Evolutionary conservation across 2,329 filamentous ascomycete species (phyloP), one percentile per base, ranked within the genome.

Genomic region (Stachybotrys echinatus): DNA sequence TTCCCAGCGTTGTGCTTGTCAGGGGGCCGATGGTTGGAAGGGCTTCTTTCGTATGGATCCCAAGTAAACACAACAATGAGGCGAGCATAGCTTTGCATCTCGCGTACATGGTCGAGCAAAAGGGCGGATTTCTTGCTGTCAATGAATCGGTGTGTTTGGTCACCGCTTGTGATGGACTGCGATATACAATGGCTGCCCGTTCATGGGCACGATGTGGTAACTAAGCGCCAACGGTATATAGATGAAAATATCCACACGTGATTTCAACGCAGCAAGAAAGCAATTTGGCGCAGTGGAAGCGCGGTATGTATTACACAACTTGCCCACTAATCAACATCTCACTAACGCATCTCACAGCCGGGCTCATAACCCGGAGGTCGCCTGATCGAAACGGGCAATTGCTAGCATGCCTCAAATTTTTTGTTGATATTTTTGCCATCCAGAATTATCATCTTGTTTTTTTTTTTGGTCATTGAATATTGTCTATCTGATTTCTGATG

Each of bases 281-380:
- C 56, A 58, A 61, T 61, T 61, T 61, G 58, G 58, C 58, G 58
- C 58, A 61, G 58, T 58, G 58, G 58, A 60, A 61, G 58, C 58
- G 58, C 58, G 55, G 46, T 52, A 49, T 23, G 46, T 48, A n/a
- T 45, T 20, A 45, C 42, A 12, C 22, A 23, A 45, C n/a, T 21
- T n/a, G 10, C 7, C 21, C 20, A 23, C 22, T 21, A 23, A 7
- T 23, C 21, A 45, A 12, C 42, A 48, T 20, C 17, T 49, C 17
- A 31, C 46, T 52, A 52, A 52, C 37, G 42, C 42, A 5, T 14
- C 31, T 20, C 22, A 31, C 31, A 51, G 54, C 56, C 56, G 56
- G 56, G 56, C 56, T 58, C 56, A 58, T 60, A 61, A 61, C 59
- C 59, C 59, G 59, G 59, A 61, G 59, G 58, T 55, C 58, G 52